Percentiles rank a stretch among this genome's conserved stretches.
These are phyloP conservation scores for Firmiana major DNA, from an alignment of 345 rosid species.

Conservation along the genomic window DNA sequence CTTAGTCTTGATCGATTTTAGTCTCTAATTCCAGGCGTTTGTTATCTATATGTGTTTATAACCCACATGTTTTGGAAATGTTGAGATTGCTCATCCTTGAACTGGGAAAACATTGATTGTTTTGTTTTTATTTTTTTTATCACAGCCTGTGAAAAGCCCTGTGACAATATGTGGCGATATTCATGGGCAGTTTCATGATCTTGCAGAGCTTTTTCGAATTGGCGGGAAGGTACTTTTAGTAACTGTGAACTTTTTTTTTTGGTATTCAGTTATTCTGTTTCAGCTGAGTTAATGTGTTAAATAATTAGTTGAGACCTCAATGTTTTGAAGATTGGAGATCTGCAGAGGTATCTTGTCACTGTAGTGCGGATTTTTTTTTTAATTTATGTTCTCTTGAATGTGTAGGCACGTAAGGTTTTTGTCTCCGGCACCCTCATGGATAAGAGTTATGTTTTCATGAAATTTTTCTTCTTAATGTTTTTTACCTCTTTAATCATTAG, in stretches of 20 bases:
- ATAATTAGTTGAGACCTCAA: constrained; percentile 25
- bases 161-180: constrained; percentile 98
- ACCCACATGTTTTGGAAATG: background rate
- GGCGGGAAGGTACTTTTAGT: constrained; percentile 77
- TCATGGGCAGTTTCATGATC: constrained; percentile 99
- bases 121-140: background rate
- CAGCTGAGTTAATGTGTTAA: constrained; percentile 25
- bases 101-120: constrained; percentile 10
- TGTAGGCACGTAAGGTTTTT: background rate
- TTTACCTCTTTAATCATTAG: constrained; percentile 4
- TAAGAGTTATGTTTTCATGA: constrained; percentile 6
- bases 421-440: background rate
- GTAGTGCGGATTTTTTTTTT: background rate
- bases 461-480: background rate
- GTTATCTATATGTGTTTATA: background rate
- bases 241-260: constrained; percentile 16
- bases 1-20: constrained; percentile 1
- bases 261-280: constrained; percentile 20
- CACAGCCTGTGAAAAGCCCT: constrained; percentile 96
- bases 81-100: constrained; percentile 10
- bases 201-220: constrained; percentile 96
- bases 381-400: background rate
- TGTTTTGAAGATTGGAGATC: constrained; percentile 27
- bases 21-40: background rate
- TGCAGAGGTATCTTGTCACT: constrained; percentile 17